Percentiles rank a stretch among this genome's conserved stretches.
Evolutionary conservation across 176 grass and related monocot genomes (phyloP).

Genomic region (Oryza glumipatula): DNA sequence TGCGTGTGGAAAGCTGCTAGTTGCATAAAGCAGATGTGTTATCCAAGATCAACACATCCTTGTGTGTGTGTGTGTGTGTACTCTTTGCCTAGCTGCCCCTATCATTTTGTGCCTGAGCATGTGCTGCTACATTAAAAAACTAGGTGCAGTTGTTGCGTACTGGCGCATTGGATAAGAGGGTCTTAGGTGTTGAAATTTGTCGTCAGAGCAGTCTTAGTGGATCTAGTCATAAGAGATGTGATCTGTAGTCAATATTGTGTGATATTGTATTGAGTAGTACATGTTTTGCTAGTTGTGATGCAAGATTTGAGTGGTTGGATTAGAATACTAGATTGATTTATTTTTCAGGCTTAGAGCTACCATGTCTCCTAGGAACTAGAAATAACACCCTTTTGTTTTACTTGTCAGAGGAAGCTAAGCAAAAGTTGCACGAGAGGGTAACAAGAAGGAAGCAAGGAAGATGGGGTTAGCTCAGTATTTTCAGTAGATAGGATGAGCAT

Average conservation of each 20-base stretch:
- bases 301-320: background rate
- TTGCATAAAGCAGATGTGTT: constrained; percentile 27
- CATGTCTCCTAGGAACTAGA: background rate
- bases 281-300: background rate
- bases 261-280: background rate
- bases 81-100: background rate
- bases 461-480: background rate
- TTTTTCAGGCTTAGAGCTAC: background rate
- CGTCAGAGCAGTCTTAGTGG: constrained; percentile 20
- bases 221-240: constrained; percentile 6
- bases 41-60: constrained; percentile 14
- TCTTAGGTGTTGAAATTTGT: constrained; percentile 46
- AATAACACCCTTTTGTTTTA: background rate
- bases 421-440: constrained; percentile 9
- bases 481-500: background rate
- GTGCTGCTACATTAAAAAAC: constrained; percentile 32
- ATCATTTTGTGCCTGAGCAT: constrained; percentile 15
- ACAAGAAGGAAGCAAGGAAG: background rate
- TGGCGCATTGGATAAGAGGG: constrained; percentile 9
- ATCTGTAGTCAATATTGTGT: background rate
- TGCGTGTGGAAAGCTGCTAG: constrained; percentile 54
- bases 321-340: background rate
- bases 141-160: constrained; percentile 5
- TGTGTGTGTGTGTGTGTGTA: constrained; percentile 3
- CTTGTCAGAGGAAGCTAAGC: background rate